Conservation (phyloP, 257 asterid genomes). For the Ballota nigra region DNA sequence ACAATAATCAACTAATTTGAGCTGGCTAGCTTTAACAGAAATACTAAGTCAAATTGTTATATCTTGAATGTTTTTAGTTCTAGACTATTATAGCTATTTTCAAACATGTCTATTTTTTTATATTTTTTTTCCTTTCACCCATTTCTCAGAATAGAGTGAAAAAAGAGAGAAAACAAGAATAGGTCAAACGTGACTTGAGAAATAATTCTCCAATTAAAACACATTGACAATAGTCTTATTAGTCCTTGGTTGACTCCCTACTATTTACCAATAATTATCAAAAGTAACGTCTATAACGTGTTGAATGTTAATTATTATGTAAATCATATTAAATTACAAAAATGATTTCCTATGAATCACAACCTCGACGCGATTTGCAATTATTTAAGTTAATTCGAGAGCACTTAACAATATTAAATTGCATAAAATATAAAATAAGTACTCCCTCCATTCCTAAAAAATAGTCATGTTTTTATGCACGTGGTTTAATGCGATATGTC, state of each 20-base stretch:
- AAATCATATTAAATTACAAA: not conserved
- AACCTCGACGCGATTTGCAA: not conserved
- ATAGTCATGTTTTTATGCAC: too few relatives aligned
- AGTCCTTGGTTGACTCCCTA: not conserved
- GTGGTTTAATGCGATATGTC: too few relatives aligned
- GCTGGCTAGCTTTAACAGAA: not conserved
- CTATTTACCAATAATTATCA: not conserved
- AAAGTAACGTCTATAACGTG: conserved; percentile 1
- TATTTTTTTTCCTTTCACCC: too few relatives aligned
- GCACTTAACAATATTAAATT: too few relatives aligned
- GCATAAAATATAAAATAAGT: too few relatives aligned
- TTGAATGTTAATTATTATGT: not conserved
- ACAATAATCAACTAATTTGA: not conserved
- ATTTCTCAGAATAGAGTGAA: not conserved
- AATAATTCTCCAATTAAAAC: not conserved
- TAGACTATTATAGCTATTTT: not conserved
- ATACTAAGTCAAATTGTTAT: not conserved
- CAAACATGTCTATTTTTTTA: not conserved
- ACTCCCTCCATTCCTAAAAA: too few relatives aligned
- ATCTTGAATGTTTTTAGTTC: not conserved
- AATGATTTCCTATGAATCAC: not conserved
- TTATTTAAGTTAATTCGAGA: too few relatives aligned
- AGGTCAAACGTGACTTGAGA: not conserved
- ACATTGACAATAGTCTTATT: not conserved
- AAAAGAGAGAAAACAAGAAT: not conserved